phyloP scores from a whole-genome alignment of 2,329 filamentous ascomycete species.

The Hyphodiscus sp. region DNA sequence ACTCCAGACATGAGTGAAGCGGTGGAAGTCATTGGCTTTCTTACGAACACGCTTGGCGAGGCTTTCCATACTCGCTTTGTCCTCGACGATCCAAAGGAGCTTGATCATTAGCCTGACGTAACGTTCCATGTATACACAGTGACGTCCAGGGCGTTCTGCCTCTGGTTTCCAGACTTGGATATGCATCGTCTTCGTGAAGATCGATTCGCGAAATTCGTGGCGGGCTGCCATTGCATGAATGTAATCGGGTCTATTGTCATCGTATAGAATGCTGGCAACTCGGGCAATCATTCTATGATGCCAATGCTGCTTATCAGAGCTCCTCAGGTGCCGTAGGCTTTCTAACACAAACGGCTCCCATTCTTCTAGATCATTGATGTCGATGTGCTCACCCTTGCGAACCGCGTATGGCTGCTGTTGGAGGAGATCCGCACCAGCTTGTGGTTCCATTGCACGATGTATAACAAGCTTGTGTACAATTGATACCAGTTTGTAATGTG shows the following conservation, averaged over 20 bases:
- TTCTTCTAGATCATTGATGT: conserved; percentile 33
- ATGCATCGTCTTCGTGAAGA: conserved; percentile 69
- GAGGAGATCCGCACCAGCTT: conserved; percentile 30
- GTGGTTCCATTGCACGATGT: conserved; percentile 14
- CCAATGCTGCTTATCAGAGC: conserved; percentile 66
- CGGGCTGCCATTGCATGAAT: conserved; percentile 48
- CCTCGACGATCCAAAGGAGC: conserved; percentile 53
- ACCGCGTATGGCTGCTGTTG: conserved; percentile 28
- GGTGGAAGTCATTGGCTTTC: conserved; percentile 47
- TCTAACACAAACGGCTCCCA: conserved; percentile 57
- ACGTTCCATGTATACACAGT: conserved; percentile 67
- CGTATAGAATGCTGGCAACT: conserved; percentile 54
- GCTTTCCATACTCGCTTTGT: conserved; percentile 55
- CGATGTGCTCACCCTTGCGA: conserved; percentile 25
- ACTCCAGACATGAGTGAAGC: conserved; percentile 23
- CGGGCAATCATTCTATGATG: conserved; percentile 66
- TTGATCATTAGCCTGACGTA: conserved; percentile 62
- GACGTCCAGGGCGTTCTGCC: conserved; percentile 60
- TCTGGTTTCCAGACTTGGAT: conserved; percentile 71
- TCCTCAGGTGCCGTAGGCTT: conserved; percentile 25
- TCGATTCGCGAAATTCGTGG: conserved; percentile 60
- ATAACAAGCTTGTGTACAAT: conserved; percentile 60
- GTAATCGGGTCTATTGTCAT: conserved; percentile 42
- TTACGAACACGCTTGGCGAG: conserved; percentile 58
- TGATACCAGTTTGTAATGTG: conserved; percentile 65